Evolutionary conservation across 2,329 filamentous ascomycete genomes (phyloP).

Genomic region (Trichoderma simmonsii): DNA sequence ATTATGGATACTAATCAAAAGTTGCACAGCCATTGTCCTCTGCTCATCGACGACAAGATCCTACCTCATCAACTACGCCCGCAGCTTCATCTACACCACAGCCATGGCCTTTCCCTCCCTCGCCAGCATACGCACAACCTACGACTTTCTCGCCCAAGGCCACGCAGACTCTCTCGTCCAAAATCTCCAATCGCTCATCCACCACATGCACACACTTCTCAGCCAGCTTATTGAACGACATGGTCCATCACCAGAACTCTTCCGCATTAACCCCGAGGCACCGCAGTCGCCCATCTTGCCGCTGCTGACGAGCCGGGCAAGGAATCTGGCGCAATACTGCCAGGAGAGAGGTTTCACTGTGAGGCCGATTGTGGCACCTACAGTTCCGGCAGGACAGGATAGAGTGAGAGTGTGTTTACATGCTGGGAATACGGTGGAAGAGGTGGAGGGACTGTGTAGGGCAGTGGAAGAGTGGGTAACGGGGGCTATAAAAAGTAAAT

Average conservation of each 20-base stretch:
- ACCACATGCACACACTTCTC: slow-evolving; percentile 46
- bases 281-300: slow-evolving; percentile 64
- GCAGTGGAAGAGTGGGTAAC: slow-evolving; percentile 48
- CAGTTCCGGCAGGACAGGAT: slow-evolving; percentile 61
- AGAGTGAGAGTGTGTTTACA: slow-evolving; percentile 66
- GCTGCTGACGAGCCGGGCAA: slow-evolving; percentile 55
- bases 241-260: slow-evolving; percentile 26
- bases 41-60: slow-evolving; percentile 57
- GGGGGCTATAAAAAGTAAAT: slow-evolving; percentile 12
- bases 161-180: slow-evolving; percentile 38
- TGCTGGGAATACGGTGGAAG: slow-evolving; percentile 57
- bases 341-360: slow-evolving; percentile 59
- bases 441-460: slow-evolving; percentile 53
- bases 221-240: slow-evolving; percentile 31
- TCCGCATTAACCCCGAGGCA: slow-evolving; percentile 33
- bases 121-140: slow-evolving; percentile 55
- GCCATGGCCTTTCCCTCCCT: slow-evolving; percentile 62
- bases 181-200: slow-evolving; percentile 34
- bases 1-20: background rate
- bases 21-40: slow-evolving; percentile 51
- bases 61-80: slow-evolving; percentile 73
- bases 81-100: slow-evolving; percentile 73
- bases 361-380: slow-evolving; percentile 65
- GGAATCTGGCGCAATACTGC: slow-evolving; percentile 57
- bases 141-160: slow-evolving; percentile 53